A percentile compares a stretch with the other conserved stretches of the same genome.
These are phyloP conservation scores for Coffea eugenioides DNA, from an alignment of 257 asterid species.

Conservation along the genomic window DNA sequence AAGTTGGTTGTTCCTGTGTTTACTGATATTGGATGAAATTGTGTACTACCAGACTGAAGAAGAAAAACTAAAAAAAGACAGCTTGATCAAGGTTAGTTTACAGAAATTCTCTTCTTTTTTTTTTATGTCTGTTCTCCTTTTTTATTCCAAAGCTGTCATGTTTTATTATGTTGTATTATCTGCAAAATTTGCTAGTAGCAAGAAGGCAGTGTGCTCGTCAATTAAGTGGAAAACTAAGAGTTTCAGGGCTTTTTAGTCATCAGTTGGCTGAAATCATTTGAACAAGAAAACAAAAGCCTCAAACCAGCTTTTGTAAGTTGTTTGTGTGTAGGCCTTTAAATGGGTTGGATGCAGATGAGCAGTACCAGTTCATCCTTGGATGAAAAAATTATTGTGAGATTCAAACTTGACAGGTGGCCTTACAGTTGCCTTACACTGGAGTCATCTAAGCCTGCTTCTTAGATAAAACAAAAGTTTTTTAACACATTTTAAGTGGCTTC, in stretches of 20 bases:
- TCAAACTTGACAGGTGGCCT: not conserved
- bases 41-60: constrained; percentile 67
- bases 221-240: not conserved
- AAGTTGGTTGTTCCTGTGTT: not conserved
- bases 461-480: not conserved
- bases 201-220: not conserved
- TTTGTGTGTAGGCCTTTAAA: not conserved
- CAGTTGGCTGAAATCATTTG: not conserved
- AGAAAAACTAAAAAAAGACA: constrained; percentile 74
- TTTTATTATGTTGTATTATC: not conserved
- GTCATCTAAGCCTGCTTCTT: not conserved
- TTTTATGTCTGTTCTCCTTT: not conserved
- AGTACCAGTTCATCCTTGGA: not conserved
- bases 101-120: not conserved
- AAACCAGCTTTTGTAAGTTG: not conserved
- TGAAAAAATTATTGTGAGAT: not conserved
- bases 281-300: not conserved
- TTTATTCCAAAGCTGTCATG: not conserved
- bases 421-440: not conserved
- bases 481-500: not conserved
- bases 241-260: not conserved
- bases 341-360: not conserved
- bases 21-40: constrained; percentile 20
- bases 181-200: not conserved
- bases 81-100: constrained; percentile 49